These are phyloP conservation scores for Berkeleyomyces basicola DNA, from an alignment of 2,329 filamentous ascomycete species.

Conservation along the genomic window DNA sequence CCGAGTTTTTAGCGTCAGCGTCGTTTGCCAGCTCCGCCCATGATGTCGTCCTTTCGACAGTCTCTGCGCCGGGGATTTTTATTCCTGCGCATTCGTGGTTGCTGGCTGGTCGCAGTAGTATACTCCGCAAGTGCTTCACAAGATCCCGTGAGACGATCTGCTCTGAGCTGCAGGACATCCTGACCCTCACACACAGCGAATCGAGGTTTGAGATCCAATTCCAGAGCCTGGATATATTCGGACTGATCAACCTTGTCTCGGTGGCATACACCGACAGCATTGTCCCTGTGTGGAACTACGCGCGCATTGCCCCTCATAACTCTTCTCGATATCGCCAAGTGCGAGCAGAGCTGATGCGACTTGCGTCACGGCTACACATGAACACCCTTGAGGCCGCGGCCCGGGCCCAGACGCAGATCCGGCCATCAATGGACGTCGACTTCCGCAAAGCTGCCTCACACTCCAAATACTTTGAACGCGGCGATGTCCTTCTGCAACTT, in stretches of 20 bases:
- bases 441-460: constrained; percentile 54
- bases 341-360: constrained; percentile 70
- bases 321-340: constrained; percentile 64
- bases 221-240: constrained; percentile 53
- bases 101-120: constrained; percentile 53
- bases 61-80: constrained; percentile 46
- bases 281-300: constrained; percentile 76
- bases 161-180: constrained; percentile 41
- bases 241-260: constrained; percentile 61
- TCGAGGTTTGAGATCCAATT: constrained; percentile 26
- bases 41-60: constrained; percentile 33
- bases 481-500: constrained; percentile 65
- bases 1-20: constrained; percentile 29
- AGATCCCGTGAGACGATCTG: constrained; percentile 37
- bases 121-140: constrained; percentile 46
- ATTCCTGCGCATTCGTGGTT: constrained; percentile 78
- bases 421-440: constrained; percentile 49
- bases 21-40: constrained; percentile 25
- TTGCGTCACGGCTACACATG: constrained; percentile 58
- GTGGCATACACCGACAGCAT: constrained; percentile 68
- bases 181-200: constrained; percentile 31
- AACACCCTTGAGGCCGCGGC: constrained; percentile 58
- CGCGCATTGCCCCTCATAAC: constrained; percentile 44
- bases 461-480: constrained; percentile 55
- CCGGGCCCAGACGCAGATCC: constrained; percentile 52